Base-by-base conservation (phyloP, 768 basidiomycete genomes). In the Imleria badia region DNA sequence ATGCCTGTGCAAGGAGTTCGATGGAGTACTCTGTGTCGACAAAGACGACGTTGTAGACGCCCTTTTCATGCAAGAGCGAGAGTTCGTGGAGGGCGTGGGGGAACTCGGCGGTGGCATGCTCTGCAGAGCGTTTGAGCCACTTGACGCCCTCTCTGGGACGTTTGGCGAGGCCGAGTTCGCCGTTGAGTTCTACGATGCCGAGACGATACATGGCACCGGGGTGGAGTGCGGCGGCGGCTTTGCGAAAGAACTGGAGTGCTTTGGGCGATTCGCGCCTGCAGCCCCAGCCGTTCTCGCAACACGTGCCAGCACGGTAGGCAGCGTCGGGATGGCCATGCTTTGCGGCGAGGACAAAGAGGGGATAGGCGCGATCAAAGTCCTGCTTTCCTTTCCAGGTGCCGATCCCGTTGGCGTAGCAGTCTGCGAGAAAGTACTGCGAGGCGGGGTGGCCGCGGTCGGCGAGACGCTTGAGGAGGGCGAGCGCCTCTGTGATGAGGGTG, bases 241-340 rank as follows among this genome's bases (percentile, higher is more conserved):
- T 98, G 54, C 90, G 85, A 76, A 88, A 98, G 76, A 94, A 97
- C 52, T 89, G 86, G 34, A 98, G 73, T 0, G 96, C 94, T 66
- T 98, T 98, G 41, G 87, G 86, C 17, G 84, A 87, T 72, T 98
- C 97, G 14, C 94, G 82, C 47, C 96, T 79, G 69, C 94, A 96
- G 7, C 97, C 97, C 97, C 96, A 98, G 29, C 95, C 97, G 64
- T 98, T 95, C 79, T 99, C 97, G 72, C 93, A 97, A 69, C 97
- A 99, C 3, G 95, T 95, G 31, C 94, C 97, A 0, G 95, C 90
- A 30, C 96, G 89, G 73, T 94, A 99, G 6, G 92, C 84, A 15
- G 94, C 95, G 64, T 98, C 95, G 3, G 94, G 88, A 68, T 98
- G 96, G 15, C 93, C 91, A 64, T 98, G 97, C 73, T 99, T 99